phyloP scores from a whole-genome alignment of 2,329 filamentous ascomycete genomes.

The Colletotrichum gloeosporioides region DNA sequence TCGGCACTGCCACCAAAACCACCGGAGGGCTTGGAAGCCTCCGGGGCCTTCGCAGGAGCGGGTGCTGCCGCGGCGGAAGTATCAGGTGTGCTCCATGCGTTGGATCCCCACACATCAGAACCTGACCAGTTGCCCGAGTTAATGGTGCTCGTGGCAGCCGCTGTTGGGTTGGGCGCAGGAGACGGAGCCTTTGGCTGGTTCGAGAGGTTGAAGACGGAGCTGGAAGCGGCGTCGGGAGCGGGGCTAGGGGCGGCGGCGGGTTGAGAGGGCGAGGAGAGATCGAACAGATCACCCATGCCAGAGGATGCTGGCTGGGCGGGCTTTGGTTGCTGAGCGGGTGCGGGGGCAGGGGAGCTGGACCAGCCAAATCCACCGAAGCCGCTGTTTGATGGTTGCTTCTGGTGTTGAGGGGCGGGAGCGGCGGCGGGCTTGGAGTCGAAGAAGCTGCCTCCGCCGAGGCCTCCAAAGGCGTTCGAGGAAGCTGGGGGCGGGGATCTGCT shows the following conservation, averaged over 20 bases:
- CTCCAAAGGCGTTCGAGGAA: conserved; percentile 52
- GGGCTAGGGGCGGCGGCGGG: conserved; percentile 39
- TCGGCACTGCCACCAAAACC: conserved; percentile 54
- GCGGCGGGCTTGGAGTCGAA: conserved; percentile 78
- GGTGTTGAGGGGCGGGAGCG: conserved; percentile 48
- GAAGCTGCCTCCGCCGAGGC: conserved; percentile 77
- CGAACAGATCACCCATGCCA: conserved; percentile 78
- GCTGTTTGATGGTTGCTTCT: conserved; percentile 59
- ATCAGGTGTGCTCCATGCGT: conserved; percentile 79
- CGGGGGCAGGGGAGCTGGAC: conserved; percentile 53
- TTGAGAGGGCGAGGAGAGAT: conserved; percentile 64
- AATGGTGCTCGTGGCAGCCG: conserved; percentile 33
- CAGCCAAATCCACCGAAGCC: conserved; percentile 72
- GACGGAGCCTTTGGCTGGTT: conserved; percentile 48
- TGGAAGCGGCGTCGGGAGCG: conserved; percentile 46
- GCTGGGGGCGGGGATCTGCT: conserved; percentile 37
- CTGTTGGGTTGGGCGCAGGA: conserved; percentile 44
- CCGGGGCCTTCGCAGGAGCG: conserved; percentile 59
- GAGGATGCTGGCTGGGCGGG: conserved; percentile 54
- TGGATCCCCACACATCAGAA: conserved; percentile 83
- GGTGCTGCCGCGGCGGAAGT: conserved; percentile 50
- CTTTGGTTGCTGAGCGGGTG: conserved; percentile 41
- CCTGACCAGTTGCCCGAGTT: conserved; percentile 47
- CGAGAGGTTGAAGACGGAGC: conserved; percentile 86
- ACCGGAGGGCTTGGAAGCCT: conserved; percentile 32